Evolutionary conservation across 495 filamentous ascomycete genomes (phyloP), one percentile per base, ranked within the genome.

Genomic region (Hypoxylon rickii): DNA sequence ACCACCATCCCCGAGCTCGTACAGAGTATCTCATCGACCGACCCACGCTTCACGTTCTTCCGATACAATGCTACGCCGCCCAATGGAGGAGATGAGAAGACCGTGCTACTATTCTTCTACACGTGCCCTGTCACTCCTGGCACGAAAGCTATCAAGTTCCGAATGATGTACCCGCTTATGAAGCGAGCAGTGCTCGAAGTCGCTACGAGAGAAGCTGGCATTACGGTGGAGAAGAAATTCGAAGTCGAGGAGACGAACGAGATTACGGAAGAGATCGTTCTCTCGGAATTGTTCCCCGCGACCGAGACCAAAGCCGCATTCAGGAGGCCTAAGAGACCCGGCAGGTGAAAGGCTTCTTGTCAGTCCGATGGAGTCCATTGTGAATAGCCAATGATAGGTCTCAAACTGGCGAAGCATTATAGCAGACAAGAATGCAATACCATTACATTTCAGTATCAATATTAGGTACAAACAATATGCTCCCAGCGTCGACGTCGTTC

Each of bases 1-100:
- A 48, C 64, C 3, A 72, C 71, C 4, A 72, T 79, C 34, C 0
- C 66, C 37, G 76, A 77, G 39, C 75, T 83, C 15, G 76, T 90
- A 2, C 60, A 79, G 1, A 72, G 79, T 36, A 96, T 98, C 57
- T 89, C 90, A n/a, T 46, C 81, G n/a, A 78, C 83, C 31, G 88
- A 92, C 55, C 93, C 94, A 7, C 81, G 91, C 32, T 97, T 96
- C 72, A 89, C 89, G 4, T 96, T 96, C 74, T 98, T 90, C 78
- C 83, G 86, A 41, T 89, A 88, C 66, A 58, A 57, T 15, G 76
- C 87, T 50, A 67, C 69, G 4, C 47, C 51, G 10, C 53, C 55
- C 15, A 72, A 78, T 52, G 73, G 77, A n/a, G 81, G 79, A 7
- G 70, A 71, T 31, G 74, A 81, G 47, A 80, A 80, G 43, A 80